phyloP scores from a whole-genome alignment of 805 yeast species.

The Groenewaldozyma tartarivorans region DNA sequence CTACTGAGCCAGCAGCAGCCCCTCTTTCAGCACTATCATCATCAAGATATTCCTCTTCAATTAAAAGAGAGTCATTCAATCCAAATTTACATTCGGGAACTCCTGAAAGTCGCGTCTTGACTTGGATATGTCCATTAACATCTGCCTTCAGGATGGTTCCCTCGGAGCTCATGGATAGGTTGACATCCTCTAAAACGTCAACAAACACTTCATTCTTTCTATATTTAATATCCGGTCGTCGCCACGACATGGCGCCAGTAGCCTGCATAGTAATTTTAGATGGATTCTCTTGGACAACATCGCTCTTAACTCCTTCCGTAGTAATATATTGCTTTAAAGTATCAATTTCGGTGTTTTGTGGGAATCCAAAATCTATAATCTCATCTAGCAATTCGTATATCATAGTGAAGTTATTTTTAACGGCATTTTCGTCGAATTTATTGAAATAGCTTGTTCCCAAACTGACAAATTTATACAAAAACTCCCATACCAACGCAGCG shows the following conservation, averaged over 20 bases:
- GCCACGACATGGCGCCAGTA: constrained; percentile 52
- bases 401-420: constrained; percentile 56
- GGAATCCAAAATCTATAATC: constrained; percentile 68
- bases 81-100: constrained; percentile 80
- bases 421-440: constrained; percentile 36
- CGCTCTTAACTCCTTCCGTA: constrained; percentile 20
- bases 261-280: constrained; percentile 27
- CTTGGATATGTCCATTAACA: constrained; percentile 65
- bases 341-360: constrained; percentile 51
- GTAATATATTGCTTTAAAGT: constrained; percentile 32
- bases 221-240: constrained; percentile 60
- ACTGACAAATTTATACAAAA: constrained; percentile 51
- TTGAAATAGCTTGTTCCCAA: constrained; percentile 40
- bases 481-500: constrained; percentile 71
- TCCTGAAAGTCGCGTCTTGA: constrained; percentile 69
- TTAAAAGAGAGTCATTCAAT: constrained; percentile 44
- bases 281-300: constrained; percentile 11
- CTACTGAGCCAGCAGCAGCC: constrained; percentile 41
- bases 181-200: constrained; percentile 67
- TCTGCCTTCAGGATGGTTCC: constrained; percentile 52
- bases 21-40: constrained; percentile 17
- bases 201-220: constrained; percentile 73
- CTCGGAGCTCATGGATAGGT: constrained; percentile 54
- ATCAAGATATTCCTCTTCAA: constrained; percentile 19
- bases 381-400: constrained; percentile 76